Percentiles rank a stretch among this genome's conserved stretches.
phyloP scores from a whole-genome alignment of 208 protist species.

The Spongospora subterranea region DNA sequence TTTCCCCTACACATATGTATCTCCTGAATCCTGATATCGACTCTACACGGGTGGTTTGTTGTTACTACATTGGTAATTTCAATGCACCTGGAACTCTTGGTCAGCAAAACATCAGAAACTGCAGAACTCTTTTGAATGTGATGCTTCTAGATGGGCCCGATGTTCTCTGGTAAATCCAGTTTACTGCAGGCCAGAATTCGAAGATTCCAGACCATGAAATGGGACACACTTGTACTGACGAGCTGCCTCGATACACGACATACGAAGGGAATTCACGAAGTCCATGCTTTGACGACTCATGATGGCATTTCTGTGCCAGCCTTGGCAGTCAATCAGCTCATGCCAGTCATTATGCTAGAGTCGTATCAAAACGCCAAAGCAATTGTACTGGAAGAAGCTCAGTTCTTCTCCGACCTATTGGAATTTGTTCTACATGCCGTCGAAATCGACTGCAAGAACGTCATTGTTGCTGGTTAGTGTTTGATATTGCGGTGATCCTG shows the following conservation, averaged over 20 bases:
- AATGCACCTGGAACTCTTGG: neutral
- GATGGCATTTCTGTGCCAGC: conserved; percentile 20
- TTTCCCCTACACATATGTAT: too few relatives aligned
- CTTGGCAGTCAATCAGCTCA: neutral
- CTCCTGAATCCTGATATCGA: too few relatives aligned
- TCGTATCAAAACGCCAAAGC: neutral
- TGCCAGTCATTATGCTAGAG: neutral
- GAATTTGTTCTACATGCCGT: conserved; percentile 52
- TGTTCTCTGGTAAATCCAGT: conserved; percentile 47
- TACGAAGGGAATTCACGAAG: too few relatives aligned
- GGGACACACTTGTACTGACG: conserved; percentile 23
- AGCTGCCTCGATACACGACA: conserved; percentile 23
- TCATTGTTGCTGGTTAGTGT: neutral
- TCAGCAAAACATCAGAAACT: neutral
- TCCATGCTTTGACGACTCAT: neutral
- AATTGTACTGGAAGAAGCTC: conserved; percentile 35
- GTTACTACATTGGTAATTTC: too few relatives aligned
- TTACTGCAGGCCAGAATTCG: neutral
- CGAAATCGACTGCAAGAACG: conserved; percentile 36
- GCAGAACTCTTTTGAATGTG: neutral
- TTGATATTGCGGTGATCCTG: neutral
- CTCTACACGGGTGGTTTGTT: too few relatives aligned
- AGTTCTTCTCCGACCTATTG: conserved; percentile 28
- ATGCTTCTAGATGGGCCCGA: neutral
- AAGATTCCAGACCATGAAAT: neutral